Conservation (phyloP, 2,329 filamentous ascomycete species). For the Stagonosporopsis chrysanthemi region DNA sequence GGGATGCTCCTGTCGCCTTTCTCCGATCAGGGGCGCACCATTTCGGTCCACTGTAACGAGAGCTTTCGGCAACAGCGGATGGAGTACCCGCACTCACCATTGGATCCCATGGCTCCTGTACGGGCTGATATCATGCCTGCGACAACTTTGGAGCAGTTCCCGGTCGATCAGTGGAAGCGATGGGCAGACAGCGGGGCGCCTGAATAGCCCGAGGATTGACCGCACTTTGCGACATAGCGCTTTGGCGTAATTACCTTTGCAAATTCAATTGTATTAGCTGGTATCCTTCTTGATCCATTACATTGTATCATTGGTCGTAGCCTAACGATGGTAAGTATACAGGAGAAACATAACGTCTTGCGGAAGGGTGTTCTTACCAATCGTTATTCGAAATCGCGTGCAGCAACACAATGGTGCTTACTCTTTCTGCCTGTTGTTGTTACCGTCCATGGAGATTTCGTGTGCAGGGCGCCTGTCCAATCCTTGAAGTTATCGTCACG, state of each 20-base stretch:
- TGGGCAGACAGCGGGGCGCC: slow-evolving; percentile 7
- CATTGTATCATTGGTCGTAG: neutral
- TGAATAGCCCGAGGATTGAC: neutral
- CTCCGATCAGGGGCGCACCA: slow-evolving; percentile 1
- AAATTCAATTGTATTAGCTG: neutral
- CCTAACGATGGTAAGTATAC: neutral
- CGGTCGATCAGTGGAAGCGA: slow-evolving; percentile 12
- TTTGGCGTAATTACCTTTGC: neutral
- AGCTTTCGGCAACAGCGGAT: slow-evolving; percentile 6
- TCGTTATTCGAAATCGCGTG: too few species aligned
- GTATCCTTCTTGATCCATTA: neutral
- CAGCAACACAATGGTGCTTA: neutral
- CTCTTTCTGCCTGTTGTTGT: neutral
- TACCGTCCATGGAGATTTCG: neutral
- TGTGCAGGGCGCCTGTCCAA: neutral
- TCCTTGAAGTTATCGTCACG: slow-evolving; percentile 2
- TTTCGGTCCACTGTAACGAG: neutral
- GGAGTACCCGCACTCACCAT: neutral
- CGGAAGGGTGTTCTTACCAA: neutral
- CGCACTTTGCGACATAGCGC: neutral
- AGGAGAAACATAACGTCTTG: neutral
- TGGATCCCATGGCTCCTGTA: neutral
- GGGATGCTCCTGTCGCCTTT: slow-evolving; percentile 3
- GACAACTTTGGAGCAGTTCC: slow-evolving; percentile 8
- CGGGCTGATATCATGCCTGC: neutral